These are phyloP conservation scores for Abrus precatorius DNA, from an alignment of 306 rosid genomes.

Conservation along the genomic window DNA sequence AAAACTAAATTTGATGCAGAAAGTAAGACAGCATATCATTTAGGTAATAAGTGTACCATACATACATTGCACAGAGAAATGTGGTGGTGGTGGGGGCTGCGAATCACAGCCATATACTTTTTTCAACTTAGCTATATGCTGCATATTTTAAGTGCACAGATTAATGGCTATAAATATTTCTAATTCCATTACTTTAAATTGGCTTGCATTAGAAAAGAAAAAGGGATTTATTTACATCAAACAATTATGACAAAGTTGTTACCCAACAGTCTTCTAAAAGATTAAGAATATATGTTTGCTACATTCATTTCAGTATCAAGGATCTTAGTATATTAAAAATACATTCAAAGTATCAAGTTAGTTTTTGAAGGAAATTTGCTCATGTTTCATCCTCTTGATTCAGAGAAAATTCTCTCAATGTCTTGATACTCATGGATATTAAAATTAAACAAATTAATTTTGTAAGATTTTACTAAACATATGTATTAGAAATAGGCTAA, in stretches of 20 bases:
- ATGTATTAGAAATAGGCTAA: background rate
- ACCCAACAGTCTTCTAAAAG: conserved; percentile 28
- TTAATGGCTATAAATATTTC: background rate
- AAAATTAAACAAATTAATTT: conserved; percentile 34
- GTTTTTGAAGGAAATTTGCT: conserved; percentile 10
- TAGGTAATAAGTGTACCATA: background rate
- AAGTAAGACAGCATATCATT: background rate
- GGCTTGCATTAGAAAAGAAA: background rate
- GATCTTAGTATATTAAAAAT: background rate
- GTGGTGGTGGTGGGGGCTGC: background rate
- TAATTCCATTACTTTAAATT: conserved; percentile 16
- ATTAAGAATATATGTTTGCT: conserved; percentile 22
- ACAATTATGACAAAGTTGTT: conserved; percentile 1
- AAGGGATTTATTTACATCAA: background rate
- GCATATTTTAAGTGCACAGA: background rate
- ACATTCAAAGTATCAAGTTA: background rate
- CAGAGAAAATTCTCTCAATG: conserved; percentile 32
- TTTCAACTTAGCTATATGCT: conserved; percentile 2
- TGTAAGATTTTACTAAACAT: conserved; percentile 30
- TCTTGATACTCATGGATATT: conserved; percentile 29
- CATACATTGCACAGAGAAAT: background rate
- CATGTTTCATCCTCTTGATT: conserved; percentile 11
- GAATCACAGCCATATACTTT: conserved; percentile 3
- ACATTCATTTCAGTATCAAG: conserved; percentile 2
- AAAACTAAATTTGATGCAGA: conserved; percentile 25